These are phyloP conservation scores for Schizophyllum commune DNA, from an alignment of 1,284 basidiomycete genomes.

Conservation along the genomic window DNA sequence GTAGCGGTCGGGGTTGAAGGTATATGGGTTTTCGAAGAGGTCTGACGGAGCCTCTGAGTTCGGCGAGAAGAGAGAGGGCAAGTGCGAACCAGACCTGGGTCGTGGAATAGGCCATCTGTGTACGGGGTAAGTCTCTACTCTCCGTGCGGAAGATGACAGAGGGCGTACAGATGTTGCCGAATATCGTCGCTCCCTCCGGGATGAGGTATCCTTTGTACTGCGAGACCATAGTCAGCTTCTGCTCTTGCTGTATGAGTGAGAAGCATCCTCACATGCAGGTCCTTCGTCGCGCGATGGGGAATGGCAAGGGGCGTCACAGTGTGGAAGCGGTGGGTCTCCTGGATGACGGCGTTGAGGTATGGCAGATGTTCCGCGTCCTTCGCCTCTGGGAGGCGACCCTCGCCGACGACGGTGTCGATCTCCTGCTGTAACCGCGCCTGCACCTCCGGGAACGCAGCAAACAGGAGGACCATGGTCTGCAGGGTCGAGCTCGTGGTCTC, in stretches of 20 bases:
- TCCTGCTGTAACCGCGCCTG: conserved; percentile 20
- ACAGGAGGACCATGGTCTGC: conserved; percentile 27
- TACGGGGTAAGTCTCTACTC: too few species aligned
- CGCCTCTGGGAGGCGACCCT: conserved; percentile 20
- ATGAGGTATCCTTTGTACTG: conserved; percentile 26
- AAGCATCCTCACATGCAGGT: conserved; percentile 20
- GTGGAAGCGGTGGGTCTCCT: conserved; percentile 24
- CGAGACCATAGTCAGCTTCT: neutral
- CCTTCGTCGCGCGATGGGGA: conserved; percentile 26
- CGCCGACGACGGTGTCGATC: conserved; percentile 21
- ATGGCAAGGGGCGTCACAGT: conserved; percentile 17
- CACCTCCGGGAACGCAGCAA: conserved; percentile 21
- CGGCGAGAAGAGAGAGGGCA: too few species aligned
- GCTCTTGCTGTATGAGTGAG: neutral
- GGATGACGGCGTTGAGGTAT: conserved; percentile 22
- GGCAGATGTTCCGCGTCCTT: conserved; percentile 20
- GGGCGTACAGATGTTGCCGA: conserved; percentile 15
- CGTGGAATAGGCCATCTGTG: neutral
- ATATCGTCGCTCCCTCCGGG: conserved; percentile 25
- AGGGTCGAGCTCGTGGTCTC: conserved; percentile 13
- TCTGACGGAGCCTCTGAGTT: too few species aligned
- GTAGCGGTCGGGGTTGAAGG: conserved; percentile 13
- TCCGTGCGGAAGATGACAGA: too few species aligned
- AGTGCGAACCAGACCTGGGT: too few species aligned
- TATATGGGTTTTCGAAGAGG: conserved; percentile 13